Conservation (phyloP, 345 rosid species). For the Eucalyptus leucophloia region DNA sequence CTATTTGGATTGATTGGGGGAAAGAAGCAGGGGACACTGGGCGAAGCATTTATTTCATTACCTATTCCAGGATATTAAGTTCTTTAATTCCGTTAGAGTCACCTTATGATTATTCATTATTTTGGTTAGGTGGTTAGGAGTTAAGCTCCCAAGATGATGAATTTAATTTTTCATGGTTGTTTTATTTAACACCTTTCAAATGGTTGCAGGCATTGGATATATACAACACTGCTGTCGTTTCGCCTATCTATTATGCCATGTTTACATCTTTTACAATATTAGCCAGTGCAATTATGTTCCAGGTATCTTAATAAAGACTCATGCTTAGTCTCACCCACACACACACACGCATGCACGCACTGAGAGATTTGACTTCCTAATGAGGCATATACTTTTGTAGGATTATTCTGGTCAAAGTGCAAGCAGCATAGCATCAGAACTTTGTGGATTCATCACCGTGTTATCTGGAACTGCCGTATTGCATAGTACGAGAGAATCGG, state of each 20-base stretch:
- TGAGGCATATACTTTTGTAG: slow-evolving; percentile 5
- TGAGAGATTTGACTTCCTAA: neutral
- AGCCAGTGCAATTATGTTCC: slow-evolving; percentile 78
- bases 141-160: neutral
- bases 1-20: neutral
- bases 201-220: slow-evolving; percentile 69
- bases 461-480: slow-evolving; percentile 61
- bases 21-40: neutral
- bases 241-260: slow-evolving; percentile 71
- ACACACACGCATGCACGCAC: neutral
- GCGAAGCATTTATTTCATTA: neutral
- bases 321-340: neutral
- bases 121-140: neutral
- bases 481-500: slow-evolving; percentile 65
- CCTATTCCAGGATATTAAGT: neutral
- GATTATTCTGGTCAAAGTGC: slow-evolving; percentile 73
- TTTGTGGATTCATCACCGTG: slow-evolving; percentile 67
- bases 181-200: neutral
- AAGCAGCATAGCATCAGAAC: slow-evolving; percentile 61
- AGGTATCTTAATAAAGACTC: slow-evolving; percentile 22
- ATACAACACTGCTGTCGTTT: slow-evolving; percentile 65
- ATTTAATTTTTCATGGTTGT: neutral
- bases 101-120: neutral
- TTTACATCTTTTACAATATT: slow-evolving; percentile 67
- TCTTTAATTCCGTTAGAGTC: neutral